Base-by-base conservation (phyloP, 495 filamentous ascomycete genomes). In the Penicillium dipodomyicola region DNA sequence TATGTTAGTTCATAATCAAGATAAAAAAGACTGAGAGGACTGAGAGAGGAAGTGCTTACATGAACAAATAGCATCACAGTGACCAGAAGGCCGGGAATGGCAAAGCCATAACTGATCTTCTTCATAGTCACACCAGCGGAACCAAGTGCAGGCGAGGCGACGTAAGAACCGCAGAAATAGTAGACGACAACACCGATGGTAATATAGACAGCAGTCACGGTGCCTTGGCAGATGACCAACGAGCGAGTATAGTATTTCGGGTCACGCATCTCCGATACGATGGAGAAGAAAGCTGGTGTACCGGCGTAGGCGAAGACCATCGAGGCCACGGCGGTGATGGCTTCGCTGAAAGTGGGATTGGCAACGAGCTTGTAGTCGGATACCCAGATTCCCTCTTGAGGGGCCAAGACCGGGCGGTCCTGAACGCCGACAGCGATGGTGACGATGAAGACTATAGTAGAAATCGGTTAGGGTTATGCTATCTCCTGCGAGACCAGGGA, bases 231-330 rank as follows among this genome's bases (percentile, higher is more conserved):
- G 51, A 73, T 56, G 4, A 72, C 22, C n/a, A 90, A 74, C 1
- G 86, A 77, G 61, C 83, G 83, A 46, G 73, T 70, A 58, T 80
- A 89, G 59, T 88, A 79, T 19, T 57, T 58, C 0, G 86, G 87
- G 0, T 85, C 82, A 56, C 85, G 83, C 82, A 92, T 87, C 68
- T 92, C 88, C 32, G 84, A 80, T 61, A 86, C 85, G 67, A 92
- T 87, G 19, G 77, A 79, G 74, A 91, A 89, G 78, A 77, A 87
- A 62, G 71, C 86, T 49, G 80, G 86, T 60, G 74, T 87, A 60
- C 82, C 88, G 12, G 73, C 63, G 72, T 65, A 77, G 22, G 88
- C 87, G 61, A 91, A 88, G 53, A 87, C 75, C 30, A 91, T 82
- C 63, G 89, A 85, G n/a, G 82, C 80, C 23, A 89, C 76, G 9